Evolutionary conservation across 2,329 filamentous ascomycete genomes (phyloP), one percentile per base, ranked within the genome.

Genomic region (Aspergillus luchuensis): DNA sequence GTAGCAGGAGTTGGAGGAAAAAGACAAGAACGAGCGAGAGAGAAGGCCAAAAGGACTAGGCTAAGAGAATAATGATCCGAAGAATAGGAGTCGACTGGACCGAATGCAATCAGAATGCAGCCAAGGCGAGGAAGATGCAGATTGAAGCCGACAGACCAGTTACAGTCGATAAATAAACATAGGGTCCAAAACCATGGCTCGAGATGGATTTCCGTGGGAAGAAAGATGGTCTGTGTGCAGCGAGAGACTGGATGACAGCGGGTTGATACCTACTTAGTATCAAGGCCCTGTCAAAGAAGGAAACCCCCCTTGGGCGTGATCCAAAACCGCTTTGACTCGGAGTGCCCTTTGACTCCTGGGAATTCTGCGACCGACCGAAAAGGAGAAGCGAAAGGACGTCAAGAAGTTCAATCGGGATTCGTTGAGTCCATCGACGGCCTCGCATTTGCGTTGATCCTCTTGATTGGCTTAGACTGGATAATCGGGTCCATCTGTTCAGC

Each of bases 141-240:
- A 23, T 3, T 36, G 33, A 36, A 36, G 23, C 25, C 19, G 25
- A n/a, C 13, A 25, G 23, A 49, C 23, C 4, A 28, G 47, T 49
- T 28, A 49, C 25, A 30, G 47, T 8, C 47, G 53, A 61, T 55
- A 61, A 61, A 61, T 56, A 61, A 47, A 51, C 3, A 39, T 19
- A 19, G 23, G 30, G 36, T 33, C 53, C 36, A 51, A 28, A 48
- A 52, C 7, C 47, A 17, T 48, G 21, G 45, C 19, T 48, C 21
- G 4, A 48, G 19, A n/a, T 23, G 7, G 21, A 48, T 4, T 28
- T 28, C 13, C 11, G 23, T n/a, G 23, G 13, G 7, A 51, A 36
- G 25, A 36, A 38, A 11, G 33, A 36, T 36, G 33, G 33, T 36
- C 11, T 25, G n/a, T 21, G 17, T 13, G 28, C 48, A 28, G 47